These are phyloP conservation scores for Prunus mira DNA, from an alignment of 306 rosid species.

Conservation along the genomic window DNA sequence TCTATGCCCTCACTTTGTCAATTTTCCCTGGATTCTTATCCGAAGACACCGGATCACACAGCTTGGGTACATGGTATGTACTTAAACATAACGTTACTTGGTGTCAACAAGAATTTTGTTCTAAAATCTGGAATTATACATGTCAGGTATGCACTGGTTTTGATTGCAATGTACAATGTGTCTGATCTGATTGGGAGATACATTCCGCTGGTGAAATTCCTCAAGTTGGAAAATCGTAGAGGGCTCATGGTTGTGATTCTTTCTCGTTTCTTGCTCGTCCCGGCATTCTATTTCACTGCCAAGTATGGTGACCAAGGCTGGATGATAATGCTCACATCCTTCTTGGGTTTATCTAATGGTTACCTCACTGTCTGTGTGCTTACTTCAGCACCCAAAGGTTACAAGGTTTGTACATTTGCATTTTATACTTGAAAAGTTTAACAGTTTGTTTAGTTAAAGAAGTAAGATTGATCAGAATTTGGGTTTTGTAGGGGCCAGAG, in stretches of 20 bases:
- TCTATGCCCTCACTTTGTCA: conserved; percentile 58
- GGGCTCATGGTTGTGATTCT: conserved; percentile 34
- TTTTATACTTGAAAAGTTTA: background rate
- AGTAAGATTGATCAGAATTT: background rate
- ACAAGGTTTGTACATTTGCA: conserved; percentile 52
- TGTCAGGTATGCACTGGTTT: conserved; percentile 78
- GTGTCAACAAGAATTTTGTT: background rate
- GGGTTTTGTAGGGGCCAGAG: conserved; percentile 73
- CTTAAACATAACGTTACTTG: background rate
- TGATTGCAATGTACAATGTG: conserved; percentile 69
- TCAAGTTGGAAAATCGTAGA: conserved; percentile 65
- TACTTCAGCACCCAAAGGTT: conserved; percentile 88
- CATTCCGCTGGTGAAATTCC: conserved; percentile 51
- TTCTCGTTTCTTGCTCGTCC: conserved; percentile 59
- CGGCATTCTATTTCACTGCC: conserved; percentile 82
- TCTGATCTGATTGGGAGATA: conserved; percentile 81
- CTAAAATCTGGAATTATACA: background rate
- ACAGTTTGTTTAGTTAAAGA: background rate
- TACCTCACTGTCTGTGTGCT: conserved; percentile 80
- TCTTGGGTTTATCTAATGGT: conserved; percentile 77
- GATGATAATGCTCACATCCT: conserved; percentile 80
- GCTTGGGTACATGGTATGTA: conserved; percentile 73
- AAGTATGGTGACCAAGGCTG: conserved; percentile 77
- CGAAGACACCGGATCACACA: conserved; percentile 83
- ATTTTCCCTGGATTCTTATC: conserved; percentile 92